A percentile compares a stretch with the other conserved stretches of the same genome.
Evolutionary conservation across 2,329 filamentous ascomycete species (phyloP).

Genomic region (Cercospora sp.): DNA sequence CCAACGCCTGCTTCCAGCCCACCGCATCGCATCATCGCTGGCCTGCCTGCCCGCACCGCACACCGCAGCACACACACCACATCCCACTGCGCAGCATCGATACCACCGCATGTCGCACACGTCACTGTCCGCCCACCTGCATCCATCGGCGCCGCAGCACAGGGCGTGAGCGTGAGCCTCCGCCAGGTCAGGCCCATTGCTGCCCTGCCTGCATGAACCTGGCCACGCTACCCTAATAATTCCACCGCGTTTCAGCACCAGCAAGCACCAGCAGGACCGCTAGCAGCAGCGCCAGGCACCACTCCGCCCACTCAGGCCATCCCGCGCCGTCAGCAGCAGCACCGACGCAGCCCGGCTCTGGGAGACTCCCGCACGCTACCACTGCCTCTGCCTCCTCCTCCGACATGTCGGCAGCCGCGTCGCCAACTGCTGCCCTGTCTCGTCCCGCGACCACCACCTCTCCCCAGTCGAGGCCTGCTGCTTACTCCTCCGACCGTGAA

Average conservation of each 20-base stretch:
- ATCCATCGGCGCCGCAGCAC: neutral
- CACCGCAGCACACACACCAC: neutral
- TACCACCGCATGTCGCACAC: neutral
- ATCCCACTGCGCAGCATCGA: neutral
- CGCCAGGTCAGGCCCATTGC: neutral
- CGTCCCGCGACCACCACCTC: constrained; percentile 53
- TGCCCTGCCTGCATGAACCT: neutral
- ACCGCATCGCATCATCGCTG: neutral
- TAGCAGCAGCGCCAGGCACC: neutral
- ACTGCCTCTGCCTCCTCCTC: neutral
- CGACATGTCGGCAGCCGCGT: constrained; percentile 47
- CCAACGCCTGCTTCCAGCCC: neutral
- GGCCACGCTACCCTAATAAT: neutral
- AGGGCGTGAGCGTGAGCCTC: neutral
- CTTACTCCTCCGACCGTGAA: constrained; percentile 40
- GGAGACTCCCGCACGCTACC: neutral
- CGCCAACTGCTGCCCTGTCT: constrained; percentile 46
- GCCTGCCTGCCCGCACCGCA: neutral
- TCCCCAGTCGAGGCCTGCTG: constrained; percentile 41
- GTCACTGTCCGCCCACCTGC: neutral
- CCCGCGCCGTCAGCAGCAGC: neutral
- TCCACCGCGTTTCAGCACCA: constrained; percentile 6
- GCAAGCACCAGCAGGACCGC: neutral
- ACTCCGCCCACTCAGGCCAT: neutral
- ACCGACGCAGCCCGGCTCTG: neutral